These are phyloP conservation scores for Leptomonas seymouri DNA, from an alignment of 208 protist species.

Conservation along the genomic window DNA sequence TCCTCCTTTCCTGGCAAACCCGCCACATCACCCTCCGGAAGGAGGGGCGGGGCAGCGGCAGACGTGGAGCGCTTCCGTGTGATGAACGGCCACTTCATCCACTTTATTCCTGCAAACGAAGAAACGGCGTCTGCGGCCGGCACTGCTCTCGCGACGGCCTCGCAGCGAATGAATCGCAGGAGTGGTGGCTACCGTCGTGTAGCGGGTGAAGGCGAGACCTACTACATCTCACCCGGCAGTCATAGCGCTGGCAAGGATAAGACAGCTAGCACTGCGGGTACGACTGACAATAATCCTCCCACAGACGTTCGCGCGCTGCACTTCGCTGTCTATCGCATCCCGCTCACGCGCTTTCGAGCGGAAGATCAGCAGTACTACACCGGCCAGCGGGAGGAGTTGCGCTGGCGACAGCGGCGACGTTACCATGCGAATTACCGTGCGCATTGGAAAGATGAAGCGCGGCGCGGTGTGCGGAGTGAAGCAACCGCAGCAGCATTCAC, in stretches of 20 bases:
- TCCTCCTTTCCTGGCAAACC: not conserved
- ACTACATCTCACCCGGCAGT: constrained; percentile 2
- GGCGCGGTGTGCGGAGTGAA: not conserved
- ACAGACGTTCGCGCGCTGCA: constrained; percentile 42
- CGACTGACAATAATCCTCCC: not conserved
- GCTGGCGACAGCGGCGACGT: constrained; percentile 42
- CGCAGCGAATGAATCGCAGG: not conserved
- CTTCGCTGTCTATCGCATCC: constrained; percentile 74
- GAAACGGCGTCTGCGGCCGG: not conserved
- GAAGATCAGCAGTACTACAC: constrained; percentile 76
- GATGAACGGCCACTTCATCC: constrained; percentile 51
- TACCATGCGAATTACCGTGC: constrained; percentile 13
- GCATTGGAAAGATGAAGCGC: not conserved
- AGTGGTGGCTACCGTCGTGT: constrained; percentile 6
- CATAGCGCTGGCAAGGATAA: too few species aligned
- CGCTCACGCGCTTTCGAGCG: constrained; percentile 46
- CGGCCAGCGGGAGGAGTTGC: constrained; percentile 51
- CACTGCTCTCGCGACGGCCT: not conserved
- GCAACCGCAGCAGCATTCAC: not conserved
- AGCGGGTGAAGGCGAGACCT: constrained; percentile 23
- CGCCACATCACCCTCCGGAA: not conserved
- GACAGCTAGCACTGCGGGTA: not conserved
- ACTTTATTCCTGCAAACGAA: constrained; percentile 41
- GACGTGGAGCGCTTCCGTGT: constrained; percentile 45
- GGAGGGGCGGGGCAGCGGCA: not conserved